A percentile compares a stretch with the other conserved stretches of the same genome.
Conservation (phyloP, 352 stramenopile species). For the Globisporangium echinulatum region DNA sequence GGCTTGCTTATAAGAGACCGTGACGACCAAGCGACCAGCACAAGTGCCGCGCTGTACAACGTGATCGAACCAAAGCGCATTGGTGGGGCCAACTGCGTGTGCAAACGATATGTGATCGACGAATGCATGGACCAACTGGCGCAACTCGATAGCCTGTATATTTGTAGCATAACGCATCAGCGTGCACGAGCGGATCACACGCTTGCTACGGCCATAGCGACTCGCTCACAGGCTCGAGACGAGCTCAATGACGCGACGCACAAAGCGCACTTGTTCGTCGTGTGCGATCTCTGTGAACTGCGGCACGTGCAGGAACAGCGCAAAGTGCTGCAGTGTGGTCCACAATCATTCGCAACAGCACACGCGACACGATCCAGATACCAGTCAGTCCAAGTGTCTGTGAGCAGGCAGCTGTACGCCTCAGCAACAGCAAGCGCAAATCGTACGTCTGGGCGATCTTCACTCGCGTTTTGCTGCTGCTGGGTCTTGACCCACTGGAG, state of each 20-base stretch:
- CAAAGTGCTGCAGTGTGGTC: slow-evolving; percentile 28
- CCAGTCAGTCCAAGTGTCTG: neutral
- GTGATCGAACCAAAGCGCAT: too few species aligned
- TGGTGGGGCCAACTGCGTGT: too few species aligned
- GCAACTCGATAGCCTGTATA: too few species aligned
- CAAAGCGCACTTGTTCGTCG: slow-evolving; percentile 56
- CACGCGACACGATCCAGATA: neutral
- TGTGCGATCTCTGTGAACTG: slow-evolving; percentile 46
- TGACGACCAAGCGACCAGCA: too few species aligned
- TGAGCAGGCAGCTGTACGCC: neutral
- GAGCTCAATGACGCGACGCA: slow-evolving; percentile 50
- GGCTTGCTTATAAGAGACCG: too few species aligned
- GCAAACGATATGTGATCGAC: too few species aligned
- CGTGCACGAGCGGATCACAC: too few species aligned
- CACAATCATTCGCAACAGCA: neutral
- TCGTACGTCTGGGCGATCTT: slow-evolving; percentile 21
- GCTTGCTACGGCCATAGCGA: too few species aligned
- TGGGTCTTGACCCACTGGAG: slow-evolving; percentile 57
- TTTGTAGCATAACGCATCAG: too few species aligned
- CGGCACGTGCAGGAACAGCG: slow-evolving; percentile 76
- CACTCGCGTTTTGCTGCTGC: slow-evolving; percentile 14
- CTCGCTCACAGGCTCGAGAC: slow-evolving; percentile 27
- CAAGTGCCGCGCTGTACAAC: too few species aligned
- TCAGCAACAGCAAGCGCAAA: neutral
- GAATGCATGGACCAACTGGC: too few species aligned